A percentile compares a stretch with the other conserved stretches of the same genome.
These are phyloP conservation scores for Dendrobium huoshanense DNA, from an alignment of 106 monocot species.

Conservation along the genomic window DNA sequence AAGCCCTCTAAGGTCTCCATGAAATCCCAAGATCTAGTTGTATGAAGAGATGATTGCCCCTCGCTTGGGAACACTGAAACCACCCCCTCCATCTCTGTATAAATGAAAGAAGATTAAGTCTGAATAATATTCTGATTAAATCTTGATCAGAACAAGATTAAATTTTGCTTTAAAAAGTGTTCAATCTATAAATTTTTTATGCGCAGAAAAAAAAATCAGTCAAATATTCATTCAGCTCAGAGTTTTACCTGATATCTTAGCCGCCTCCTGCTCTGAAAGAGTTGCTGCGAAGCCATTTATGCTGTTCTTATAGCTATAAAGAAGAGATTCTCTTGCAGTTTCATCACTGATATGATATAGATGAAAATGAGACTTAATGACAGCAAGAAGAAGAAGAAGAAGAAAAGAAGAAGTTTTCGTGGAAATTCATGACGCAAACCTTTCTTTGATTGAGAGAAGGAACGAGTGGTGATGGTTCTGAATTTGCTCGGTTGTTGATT, in stretches of 20 bases:
- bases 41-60: slow-evolving; percentile 48
- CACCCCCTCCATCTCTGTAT: slow-evolving; percentile 54
- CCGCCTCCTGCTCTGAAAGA: slow-evolving; percentile 59
- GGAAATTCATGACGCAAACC: not conserved
- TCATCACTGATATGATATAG: slow-evolving; percentile 29
- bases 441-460: slow-evolving; percentile 18
- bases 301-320: slow-evolving; percentile 77
- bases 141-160: not conserved
- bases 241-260: slow-evolving; percentile 39
- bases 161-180: not conserved
- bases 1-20: slow-evolving; percentile 35
- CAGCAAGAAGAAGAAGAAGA: too few species aligned
- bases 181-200: not conserved
- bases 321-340: slow-evolving; percentile 39
- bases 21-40: slow-evolving; percentile 96
- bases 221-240: not conserved
- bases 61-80: slow-evolving; percentile 42
- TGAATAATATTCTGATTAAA: not conserved
- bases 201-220: too few species aligned
- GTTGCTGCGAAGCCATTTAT: slow-evolving; percentile 83
- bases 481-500: not conserved
- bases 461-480: slow-evolving; percentile 13
- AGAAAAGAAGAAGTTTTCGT: too few species aligned
- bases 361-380: too few species aligned
- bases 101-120: too few species aligned